These are phyloP conservation scores for Penicillium thymicola DNA, from an alignment of 2,329 filamentous ascomycete species.

Conservation along the genomic window DNA sequence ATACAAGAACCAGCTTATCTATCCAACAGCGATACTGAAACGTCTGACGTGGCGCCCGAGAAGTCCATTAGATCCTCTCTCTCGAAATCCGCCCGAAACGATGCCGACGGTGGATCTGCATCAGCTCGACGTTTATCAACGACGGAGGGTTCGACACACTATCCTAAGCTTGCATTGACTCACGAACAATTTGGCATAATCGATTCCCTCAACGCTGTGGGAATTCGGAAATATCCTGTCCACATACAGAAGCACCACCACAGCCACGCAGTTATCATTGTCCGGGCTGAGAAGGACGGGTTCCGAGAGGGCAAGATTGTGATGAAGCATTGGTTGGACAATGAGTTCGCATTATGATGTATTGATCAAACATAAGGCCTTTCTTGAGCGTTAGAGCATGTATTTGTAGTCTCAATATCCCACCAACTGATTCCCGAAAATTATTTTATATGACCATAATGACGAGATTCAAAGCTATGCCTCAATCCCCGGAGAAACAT, in stretches of 20 bases:
- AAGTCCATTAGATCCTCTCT: neutral
- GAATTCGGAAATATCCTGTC: constrained; percentile 57
- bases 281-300: constrained; percentile 62
- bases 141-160: constrained; percentile 20
- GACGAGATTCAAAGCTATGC: neutral
- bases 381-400: neutral
- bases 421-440: neutral
- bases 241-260: constrained; percentile 64
- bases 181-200: constrained; percentile 83
- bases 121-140: neutral
- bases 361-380: neutral
- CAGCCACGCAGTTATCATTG: constrained; percentile 86
- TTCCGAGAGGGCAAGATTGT: constrained; percentile 78
- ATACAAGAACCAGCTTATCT: constrained; percentile 70
- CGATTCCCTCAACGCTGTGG: constrained; percentile 64
- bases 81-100: neutral
- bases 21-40: constrained; percentile 31
- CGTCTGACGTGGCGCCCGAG: constrained; percentile 32
- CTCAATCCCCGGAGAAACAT: constrained; percentile 15
- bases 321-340: constrained; percentile 73
- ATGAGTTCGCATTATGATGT: constrained; percentile 64
- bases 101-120: neutral
- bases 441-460: neutral
- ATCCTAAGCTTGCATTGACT: constrained; percentile 73
- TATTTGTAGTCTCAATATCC: neutral